phyloP scores from a whole-genome alignment of 2,329 filamentous ascomycete genomes.

The Calonectria fujianensis region DNA sequence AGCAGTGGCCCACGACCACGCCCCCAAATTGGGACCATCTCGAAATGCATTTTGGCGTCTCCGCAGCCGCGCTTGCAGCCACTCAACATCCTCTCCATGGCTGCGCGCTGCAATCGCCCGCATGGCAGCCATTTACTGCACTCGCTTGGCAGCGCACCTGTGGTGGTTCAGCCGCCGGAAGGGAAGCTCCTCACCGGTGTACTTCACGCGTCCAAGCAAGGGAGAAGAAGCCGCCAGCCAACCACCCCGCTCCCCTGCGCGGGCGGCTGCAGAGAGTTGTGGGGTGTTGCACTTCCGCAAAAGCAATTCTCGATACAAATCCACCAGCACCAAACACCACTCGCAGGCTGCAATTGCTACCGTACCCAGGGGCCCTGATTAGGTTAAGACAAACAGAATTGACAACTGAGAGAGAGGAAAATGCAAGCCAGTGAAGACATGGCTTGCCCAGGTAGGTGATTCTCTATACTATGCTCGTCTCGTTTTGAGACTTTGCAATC shows the following conservation, averaged over 20 bases:
- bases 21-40: conserved; percentile 16
- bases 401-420: too few species aligned
- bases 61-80: conserved; percentile 12
- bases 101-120: not conserved
- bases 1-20: not conserved
- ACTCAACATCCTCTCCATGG: not conserved
- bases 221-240: conserved; percentile 5
- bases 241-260: conserved; percentile 14
- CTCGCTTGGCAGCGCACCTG: not conserved
- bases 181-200: conserved; percentile 18
- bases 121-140: not conserved
- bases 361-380: conserved; percentile 1
- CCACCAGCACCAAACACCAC: not conserved
- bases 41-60: not conserved
- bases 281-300: not conserved
- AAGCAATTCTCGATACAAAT: conserved; percentile 20
- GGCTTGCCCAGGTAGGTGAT: not conserved
- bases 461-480: not conserved
- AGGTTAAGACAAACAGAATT: conserved; percentile 5
- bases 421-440: not conserved
- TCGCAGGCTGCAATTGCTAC: conserved; percentile 9
- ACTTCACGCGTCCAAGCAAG: not conserved
- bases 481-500: conserved; percentile 17
- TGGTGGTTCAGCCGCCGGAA: not conserved
- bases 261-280: not conserved